These are phyloP conservation scores for Agrostemma githago DNA, from an alignment of 148 eudicot species.

Conservation along the genomic window DNA sequence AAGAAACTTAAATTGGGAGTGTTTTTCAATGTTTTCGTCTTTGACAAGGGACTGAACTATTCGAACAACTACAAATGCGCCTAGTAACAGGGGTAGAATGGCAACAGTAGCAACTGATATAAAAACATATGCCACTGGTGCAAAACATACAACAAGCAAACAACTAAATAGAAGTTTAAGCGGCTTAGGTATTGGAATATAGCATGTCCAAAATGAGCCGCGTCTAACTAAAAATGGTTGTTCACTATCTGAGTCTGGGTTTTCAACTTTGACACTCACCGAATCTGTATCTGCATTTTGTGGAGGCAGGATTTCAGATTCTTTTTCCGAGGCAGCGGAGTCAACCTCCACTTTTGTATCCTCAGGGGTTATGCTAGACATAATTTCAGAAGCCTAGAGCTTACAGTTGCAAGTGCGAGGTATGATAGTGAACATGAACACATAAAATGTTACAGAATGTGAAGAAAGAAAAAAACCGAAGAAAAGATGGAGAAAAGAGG, in stretches of 20 bases:
- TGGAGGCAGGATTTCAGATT: not conserved
- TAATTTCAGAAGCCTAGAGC: not conserved
- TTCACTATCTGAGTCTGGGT: not conserved
- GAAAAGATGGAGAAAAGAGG: not conserved
- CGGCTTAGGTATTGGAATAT: not conserved
- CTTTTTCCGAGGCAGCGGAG: not conserved
- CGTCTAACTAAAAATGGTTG: not conserved
- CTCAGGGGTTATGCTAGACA: not conserved
- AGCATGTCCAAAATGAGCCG: not conserved
- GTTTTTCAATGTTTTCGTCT: not conserved
- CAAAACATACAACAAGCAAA: not conserved
- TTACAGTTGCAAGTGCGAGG: not conserved
- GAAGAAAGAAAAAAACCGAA: not conserved
- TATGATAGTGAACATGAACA: not conserved
- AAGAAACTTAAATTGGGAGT: not conserved
- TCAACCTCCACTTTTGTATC: not conserved
- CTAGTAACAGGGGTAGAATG: not conserved
- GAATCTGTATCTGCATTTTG: not conserved
- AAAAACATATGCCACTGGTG: constrained; percentile 7
- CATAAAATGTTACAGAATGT: too few species aligned
- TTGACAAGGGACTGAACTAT: constrained; percentile 4
- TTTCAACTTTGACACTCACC: not conserved
- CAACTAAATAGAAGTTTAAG: not conserved
- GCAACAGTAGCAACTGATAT: not conserved
- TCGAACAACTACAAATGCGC: not conserved